Evolutionary conservation across 345 rosid species (phyloP), one percentile per base, ranked within the genome.

Genomic region (Camelina hispida): DNA sequence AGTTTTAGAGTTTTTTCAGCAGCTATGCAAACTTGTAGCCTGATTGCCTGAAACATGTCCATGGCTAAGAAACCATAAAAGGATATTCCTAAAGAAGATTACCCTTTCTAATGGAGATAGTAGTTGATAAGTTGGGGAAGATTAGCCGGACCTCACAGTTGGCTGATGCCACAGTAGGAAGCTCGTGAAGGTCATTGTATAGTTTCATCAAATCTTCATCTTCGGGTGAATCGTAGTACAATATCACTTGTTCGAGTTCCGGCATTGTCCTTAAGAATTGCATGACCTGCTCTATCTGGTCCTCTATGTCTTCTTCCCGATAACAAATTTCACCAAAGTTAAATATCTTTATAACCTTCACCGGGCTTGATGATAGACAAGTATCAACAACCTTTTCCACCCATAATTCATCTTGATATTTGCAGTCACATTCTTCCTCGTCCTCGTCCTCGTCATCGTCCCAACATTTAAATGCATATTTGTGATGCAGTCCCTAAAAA

Each of bases 191-290:
- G 17, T 37, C 3, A 2, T 1, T 59, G 42, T 0, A 37, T 5
- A 37, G n/a, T 59, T 35, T 9, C 23, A 9, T 32, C 62, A 57
- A 8, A 17, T 59, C 46, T 9, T 17, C 46, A 5, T 16, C 46
- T 5, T 6, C 0, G 6, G 28, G 8, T 15, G 11, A 5, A 18
- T 37, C 7, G n/a, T 59, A 37, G 64, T 37, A 17, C 13, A 59
- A 5, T 17, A 37, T 18, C 9, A 59, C 13, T 37, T 59, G 46
- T 37, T 35, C 46, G 11, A 59, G 64, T 10, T 37, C 13, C 4
- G 64, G 64, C 64, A 59, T 59, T 55, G 60, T 55, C 60, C 6
- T 17, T 14, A 55, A 13, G 10, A 55, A 55, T 8, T 25, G 17
- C 11, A 25, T 55, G 37, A 55, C 35, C 13, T 6, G 5, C 60